Conservation (phyloP, 2,329 filamentous ascomycete genomes). For the Diaporthe australafricana region DNA sequence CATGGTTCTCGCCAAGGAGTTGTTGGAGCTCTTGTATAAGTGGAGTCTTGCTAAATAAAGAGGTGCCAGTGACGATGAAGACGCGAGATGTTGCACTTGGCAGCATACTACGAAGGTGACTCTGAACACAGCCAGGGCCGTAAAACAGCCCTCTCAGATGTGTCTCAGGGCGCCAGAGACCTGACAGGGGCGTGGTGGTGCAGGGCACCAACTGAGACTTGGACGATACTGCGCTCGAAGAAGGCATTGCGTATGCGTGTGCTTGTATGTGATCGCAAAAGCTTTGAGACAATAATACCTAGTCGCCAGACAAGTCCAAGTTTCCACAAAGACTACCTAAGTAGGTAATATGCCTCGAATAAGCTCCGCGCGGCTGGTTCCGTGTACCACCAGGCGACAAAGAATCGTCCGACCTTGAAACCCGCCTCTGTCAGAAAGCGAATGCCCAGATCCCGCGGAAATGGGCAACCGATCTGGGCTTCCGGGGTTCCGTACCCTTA, state of each 20-base stretch:
- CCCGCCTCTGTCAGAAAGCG: background rate
- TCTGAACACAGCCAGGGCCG: background rate
- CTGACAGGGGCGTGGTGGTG: background rate
- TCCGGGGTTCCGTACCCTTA: background rate
- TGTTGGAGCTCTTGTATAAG: constrained; percentile 7
- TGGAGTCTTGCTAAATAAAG: background rate
- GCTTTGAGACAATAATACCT: background rate
- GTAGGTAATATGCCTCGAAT: background rate
- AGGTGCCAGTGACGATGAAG: constrained; percentile 1
- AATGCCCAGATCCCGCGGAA: background rate
- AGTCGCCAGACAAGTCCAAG: background rate
- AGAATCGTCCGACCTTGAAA: background rate
- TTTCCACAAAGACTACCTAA: background rate
- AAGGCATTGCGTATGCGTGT: background rate
- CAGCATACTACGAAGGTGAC: constrained; percentile 5
- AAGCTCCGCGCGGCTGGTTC: constrained; percentile 9
- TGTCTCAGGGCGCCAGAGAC: constrained; percentile 1
- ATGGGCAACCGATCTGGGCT: constrained; percentile 13
- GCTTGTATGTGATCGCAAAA: background rate
- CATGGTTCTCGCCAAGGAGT: background rate
- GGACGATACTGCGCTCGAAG: background rate
- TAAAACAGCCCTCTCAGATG: constrained; percentile 1
- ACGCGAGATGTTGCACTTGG: background rate
- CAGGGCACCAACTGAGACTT: constrained; percentile 4
- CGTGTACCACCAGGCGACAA: background rate